Evolutionary conservation across 768 basidiomycete species (phyloP).

Genomic region (Russula griseocarnosa): DNA sequence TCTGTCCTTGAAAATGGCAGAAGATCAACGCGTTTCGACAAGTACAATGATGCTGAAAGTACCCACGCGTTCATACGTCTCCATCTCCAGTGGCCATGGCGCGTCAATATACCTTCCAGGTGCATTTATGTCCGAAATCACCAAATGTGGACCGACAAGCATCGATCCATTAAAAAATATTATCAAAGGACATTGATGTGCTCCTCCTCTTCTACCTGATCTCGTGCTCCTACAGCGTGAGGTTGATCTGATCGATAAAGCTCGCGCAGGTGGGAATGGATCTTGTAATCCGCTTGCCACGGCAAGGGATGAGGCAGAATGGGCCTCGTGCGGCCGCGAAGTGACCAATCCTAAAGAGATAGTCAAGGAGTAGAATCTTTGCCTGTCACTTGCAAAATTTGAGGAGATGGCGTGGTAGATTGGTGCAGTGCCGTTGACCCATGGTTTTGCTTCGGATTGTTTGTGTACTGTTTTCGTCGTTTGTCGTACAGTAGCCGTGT

Average conservation of each 20-base stretch:
- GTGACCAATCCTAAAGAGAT: constrained; percentile 33
- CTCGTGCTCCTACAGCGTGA: constrained; percentile 39
- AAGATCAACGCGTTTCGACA: constrained; percentile 36
- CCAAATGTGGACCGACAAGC: constrained; percentile 50
- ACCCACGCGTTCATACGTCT: constrained; percentile 35
- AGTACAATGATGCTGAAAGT: too few species aligned
- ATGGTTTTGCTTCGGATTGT: too few species aligned
- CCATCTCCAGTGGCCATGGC: constrained; percentile 39
- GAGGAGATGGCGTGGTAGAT: constrained; percentile 35
- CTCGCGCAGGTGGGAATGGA: constrained; percentile 23
- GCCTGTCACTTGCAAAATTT: constrained; percentile 37
- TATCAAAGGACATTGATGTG: constrained; percentile 63
- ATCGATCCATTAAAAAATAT: constrained; percentile 54
- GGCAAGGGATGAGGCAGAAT: constrained; percentile 34
- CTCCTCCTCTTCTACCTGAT: constrained; percentile 58
- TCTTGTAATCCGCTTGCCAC: constrained; percentile 33
- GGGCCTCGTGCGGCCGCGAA: constrained; percentile 34
- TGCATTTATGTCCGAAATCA: constrained; percentile 56
- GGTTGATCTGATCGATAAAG: constrained; percentile 26
- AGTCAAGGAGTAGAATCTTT: constrained; percentile 35
- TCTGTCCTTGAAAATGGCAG: constrained; percentile 39
- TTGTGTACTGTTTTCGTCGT: too few species aligned
- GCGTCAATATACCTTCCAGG: constrained; percentile 37
- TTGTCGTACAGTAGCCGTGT: too few species aligned
- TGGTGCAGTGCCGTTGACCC: too few species aligned